Evolutionary conservation across 805 yeast genomes (phyloP).

Genomic region (Wickerhamomyces kurtzmanii): DNA sequence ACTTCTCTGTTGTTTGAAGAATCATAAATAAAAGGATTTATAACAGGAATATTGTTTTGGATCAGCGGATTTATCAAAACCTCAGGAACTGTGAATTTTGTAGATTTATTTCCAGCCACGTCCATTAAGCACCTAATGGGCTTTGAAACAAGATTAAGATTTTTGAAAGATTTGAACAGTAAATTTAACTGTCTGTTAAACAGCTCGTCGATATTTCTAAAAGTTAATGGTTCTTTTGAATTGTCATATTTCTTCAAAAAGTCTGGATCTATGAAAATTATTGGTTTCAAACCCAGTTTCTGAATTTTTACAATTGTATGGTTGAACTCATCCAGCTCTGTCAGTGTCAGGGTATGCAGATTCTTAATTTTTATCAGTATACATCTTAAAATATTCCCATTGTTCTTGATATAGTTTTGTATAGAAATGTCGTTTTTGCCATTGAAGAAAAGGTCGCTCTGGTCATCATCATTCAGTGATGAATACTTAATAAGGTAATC

Average conservation of each 20-base stretch:
- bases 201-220: constrained; percentile 7
- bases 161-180: constrained; percentile 11
- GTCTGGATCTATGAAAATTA: constrained; percentile 13
- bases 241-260: constrained; percentile 13
- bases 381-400: constrained; percentile 16
- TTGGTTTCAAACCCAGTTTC: constrained; percentile 13
- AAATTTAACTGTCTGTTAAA: constrained; percentile 9
- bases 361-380: constrained; percentile 18
- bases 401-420: constrained; percentile 22
- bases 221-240: no score
- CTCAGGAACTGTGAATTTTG: no score
- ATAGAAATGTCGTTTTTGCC: constrained; percentile 24
- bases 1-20: constrained; percentile 30
- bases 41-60: constrained; percentile 25
- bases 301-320: constrained; percentile 12
- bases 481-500: constrained; percentile 68
- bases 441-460: constrained; percentile 20
- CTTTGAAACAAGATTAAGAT: constrained; percentile 5
- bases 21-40: constrained; percentile 64
- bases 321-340: constrained; percentile 7
- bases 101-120: no score
- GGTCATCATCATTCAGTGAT: constrained; percentile 26
- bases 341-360: constrained; percentile 8
- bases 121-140: constrained; percentile 10
- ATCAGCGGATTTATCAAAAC: constrained; percentile 1